Conservation (phyloP, 495 filamentous ascomycete genomes). For the Penicillium ochrochloron region DNA sequence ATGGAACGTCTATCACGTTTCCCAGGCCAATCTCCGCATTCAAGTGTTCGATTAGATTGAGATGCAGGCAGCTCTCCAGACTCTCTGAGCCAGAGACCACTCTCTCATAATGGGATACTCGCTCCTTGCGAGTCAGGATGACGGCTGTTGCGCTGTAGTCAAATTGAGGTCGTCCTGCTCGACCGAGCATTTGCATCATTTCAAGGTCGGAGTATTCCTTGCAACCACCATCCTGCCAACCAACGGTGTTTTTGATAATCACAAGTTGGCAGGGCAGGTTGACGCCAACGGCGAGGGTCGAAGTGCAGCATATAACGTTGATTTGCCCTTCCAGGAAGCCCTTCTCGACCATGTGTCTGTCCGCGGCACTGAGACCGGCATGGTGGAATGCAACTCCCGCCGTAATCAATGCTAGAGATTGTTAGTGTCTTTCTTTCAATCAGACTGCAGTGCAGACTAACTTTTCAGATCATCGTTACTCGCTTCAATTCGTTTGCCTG, state of each 20-base stretch:
- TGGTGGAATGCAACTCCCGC: conserved; percentile 93
- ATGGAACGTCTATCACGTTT: conserved; percentile 70
- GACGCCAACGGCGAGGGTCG: conserved; percentile 89
- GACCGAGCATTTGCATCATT: conserved; percentile 97
- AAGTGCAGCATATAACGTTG: conserved; percentile 92
- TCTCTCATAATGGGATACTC: conserved; percentile 74
- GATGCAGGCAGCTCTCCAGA: conserved; percentile 86
- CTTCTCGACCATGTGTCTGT: conserved; percentile 73
- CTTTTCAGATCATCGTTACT: conserved; percentile 66
- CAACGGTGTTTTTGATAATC: conserved; percentile 86
- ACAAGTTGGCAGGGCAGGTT: conserved; percentile 94
- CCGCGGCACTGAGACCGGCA: conserved; percentile 75
- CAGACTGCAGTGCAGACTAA: conserved; percentile 27
- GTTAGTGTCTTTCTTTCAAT: conserved; percentile 1
- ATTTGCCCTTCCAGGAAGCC: conserved; percentile 77
- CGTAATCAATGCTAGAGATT: conserved; percentile 53
- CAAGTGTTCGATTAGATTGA: conserved; percentile 87
- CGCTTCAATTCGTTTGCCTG: conserved; percentile 58
- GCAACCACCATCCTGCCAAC: conserved; percentile 65
- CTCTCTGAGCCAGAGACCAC: conserved; percentile 83
- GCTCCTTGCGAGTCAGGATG: conserved; percentile 77
- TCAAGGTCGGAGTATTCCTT: conserved; percentile 91
- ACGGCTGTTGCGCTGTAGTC: conserved; percentile 83
- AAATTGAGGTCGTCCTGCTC: conserved; percentile 92
- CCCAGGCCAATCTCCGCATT: conserved; percentile 92